Base-by-base conservation (phyloP, 495 filamentous ascomycete species). In the Hypoxylon rickii region DNA sequence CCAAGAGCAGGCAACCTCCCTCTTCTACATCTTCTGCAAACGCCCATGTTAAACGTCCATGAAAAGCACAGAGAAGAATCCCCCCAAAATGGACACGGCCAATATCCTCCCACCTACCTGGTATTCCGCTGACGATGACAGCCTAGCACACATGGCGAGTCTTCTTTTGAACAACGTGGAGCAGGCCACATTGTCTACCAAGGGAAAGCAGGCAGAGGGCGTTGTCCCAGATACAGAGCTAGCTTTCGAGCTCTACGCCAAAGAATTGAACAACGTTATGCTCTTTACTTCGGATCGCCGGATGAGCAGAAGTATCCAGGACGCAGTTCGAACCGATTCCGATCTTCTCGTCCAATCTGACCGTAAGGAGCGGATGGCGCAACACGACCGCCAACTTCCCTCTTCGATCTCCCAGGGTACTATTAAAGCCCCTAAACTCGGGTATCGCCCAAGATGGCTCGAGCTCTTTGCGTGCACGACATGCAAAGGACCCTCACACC, bases 401-500 rank as follows among this genome's bases (percentile, higher is more conserved):
- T 3, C 32, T 7, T 36, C 12, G 13, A 36, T 36, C 32, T 33
- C 50, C 6, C 56, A 43, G 64, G 64, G 55, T 13, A 55, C 55
- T 22, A 52, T 48, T 21, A 55, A 21, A 24, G 13, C 26, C 21
- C 3, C 34, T 7, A 13, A 13, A 34, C 5, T 44, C 61, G 1
- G 21, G 16, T 2, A 51, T 41, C 16, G 70, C 76, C 46, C 11
- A 53, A 3, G 64, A 43, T 16, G 66, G 67, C 2, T 7, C 84
- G 80, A 33, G 19, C 58, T 10, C 22, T 61, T 6, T 84, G 81
- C 46, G 3, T 84, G 82, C 52, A 55, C 62, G 0, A 48, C 64
- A 8, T 84, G 82, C 64, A 83, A 80, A 45, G 47, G 45, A 7
- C 39, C 38, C 10, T 46, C 64, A 1, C 82, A 84, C 54, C 7